These are phyloP conservation scores for Antitrichia curtipendula DNA, from an alignment of 225 moss, liverwort and hornwort genomes.

Conservation along the genomic window DNA sequence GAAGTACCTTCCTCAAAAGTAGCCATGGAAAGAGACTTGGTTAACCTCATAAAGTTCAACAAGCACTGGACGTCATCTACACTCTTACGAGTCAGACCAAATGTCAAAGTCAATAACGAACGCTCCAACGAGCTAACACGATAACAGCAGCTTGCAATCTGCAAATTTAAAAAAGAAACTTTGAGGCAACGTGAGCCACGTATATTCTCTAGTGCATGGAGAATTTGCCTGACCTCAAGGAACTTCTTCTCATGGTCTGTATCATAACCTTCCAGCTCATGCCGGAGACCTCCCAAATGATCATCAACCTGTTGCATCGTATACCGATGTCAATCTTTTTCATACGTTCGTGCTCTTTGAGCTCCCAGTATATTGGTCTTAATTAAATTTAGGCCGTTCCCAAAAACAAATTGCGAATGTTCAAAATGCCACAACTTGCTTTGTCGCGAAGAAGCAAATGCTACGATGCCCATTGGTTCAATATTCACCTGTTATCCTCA, in stretches of 20 bases:
- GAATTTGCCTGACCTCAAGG: constrained; percentile 43
- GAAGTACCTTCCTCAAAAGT: background rate
- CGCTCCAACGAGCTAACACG: background rate
- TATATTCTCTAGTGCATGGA: background rate
- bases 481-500: background rate
- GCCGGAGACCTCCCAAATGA: constrained; percentile 62
- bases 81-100: background rate
- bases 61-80: background rate
- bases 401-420: background rate
- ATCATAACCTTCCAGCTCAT: constrained; percentile 67
- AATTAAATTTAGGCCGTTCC: background rate
- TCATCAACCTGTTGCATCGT: constrained; percentile 57
- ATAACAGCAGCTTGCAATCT: background rate
- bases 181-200: background rate
- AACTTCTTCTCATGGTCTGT: constrained; percentile 57
- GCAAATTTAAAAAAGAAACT: background rate
- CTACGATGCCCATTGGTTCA: background rate
- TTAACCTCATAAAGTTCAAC: background rate
- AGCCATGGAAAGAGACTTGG: background rate
- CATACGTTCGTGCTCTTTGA: background rate
- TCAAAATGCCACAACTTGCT: background rate
- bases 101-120: background rate
- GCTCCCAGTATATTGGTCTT: background rate
- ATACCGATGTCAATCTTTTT: background rate
- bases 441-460: background rate